Base-by-base conservation (phyloP, 2,329 filamentous ascomycete species). In the Dryadomyces quercivorus region DNA sequence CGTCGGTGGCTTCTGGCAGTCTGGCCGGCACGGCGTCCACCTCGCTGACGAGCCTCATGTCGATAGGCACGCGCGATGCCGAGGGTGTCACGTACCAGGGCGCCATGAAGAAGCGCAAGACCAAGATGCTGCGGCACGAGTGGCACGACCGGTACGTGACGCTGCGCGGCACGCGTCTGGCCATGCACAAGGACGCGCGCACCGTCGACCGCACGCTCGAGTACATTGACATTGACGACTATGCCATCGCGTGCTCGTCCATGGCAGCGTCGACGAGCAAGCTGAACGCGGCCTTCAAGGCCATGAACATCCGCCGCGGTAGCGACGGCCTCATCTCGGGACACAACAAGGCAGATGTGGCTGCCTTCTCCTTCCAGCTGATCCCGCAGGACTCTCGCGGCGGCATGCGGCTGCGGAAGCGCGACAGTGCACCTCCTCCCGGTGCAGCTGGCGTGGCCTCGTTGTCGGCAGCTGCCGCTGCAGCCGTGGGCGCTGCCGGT, bases 91-190 rank as follows among this genome's bases (percentile, higher is more conserved):
- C 81, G 38, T 88, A 91, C 68, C 81, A 87, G 51, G 93, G 93
- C 1, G 90, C 84, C 69, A 95, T 98, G 82, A 91, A 89, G 76
- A 95, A 95, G 76, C 88, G 92, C 65, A 89, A 89, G 72, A 94
- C 86, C 38, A 84, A 83, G 64, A 83, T 95, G 74, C 80, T 95
- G 57, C 87, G 89, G 46, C 88, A 95, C 68, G 91, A 96, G 72
- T 96, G 91, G 91, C 82, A 90, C 64, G 88, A 94, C 66, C 85
- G 89, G 61, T 93, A 92, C 72, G 94, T 93, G 67, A 89, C 88
- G 26, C 84, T 96, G 59, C 83, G 84, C 63, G 85, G 85, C 56
- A 88, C 83, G 26, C 79, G 81, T 31, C 76, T 88, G 42, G 83
- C 85, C 54, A 85, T 92, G 79, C 87, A 91, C 74, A 82, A 85